phyloP scores from a whole-genome alignment of 768 basidiomycete genomes.

The Mycena rebaudengoi region DNA sequence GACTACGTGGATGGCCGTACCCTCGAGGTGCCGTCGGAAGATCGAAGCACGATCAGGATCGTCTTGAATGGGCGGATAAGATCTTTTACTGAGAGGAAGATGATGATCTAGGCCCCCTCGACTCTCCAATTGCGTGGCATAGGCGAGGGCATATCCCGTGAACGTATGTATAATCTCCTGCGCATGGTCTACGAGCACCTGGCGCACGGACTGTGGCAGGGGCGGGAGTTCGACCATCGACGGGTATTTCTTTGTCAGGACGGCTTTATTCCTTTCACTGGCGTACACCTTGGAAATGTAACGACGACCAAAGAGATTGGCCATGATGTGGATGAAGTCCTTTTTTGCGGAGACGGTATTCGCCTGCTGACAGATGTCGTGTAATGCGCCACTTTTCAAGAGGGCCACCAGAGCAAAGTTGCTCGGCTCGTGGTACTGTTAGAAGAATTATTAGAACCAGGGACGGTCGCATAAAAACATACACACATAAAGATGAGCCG shows the following conservation, averaged over 20 bases:
- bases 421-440: slow-evolving; percentile 69
- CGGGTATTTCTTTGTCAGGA: slow-evolving; percentile 53
- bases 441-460: not conserved
- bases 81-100: slow-evolving; percentile 58
- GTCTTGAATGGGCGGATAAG: slow-evolving; percentile 27
- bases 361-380: slow-evolving; percentile 58
- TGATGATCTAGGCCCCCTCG: slow-evolving; percentile 50
- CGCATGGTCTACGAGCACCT: slow-evolving; percentile 56
- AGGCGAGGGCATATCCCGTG: slow-evolving; percentile 61
- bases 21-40: slow-evolving; percentile 47
- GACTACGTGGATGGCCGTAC: slow-evolving; percentile 45
- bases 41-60: slow-evolving; percentile 17
- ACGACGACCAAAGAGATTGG: slow-evolving; percentile 73
- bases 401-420: slow-evolving; percentile 72
- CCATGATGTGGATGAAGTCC: slow-evolving; percentile 63
- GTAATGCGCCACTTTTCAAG: slow-evolving; percentile 65
- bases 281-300: slow-evolving; percentile 56
- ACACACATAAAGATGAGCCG: slow-evolving; percentile 60
- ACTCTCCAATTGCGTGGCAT: slow-evolving; percentile 47
- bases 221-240: slow-evolving; percentile 66
- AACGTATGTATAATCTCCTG: slow-evolving; percentile 62
- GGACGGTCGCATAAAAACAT: not conserved
- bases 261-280: slow-evolving; percentile 42
- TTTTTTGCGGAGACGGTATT: slow-evolving; percentile 51
- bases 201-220: slow-evolving; percentile 48